Evolutionary conservation across 2,329 filamentous ascomycete species (phyloP), one percentile per base, ranked within the genome.

Genomic region (Zymoseptoria crescenta): DNA sequence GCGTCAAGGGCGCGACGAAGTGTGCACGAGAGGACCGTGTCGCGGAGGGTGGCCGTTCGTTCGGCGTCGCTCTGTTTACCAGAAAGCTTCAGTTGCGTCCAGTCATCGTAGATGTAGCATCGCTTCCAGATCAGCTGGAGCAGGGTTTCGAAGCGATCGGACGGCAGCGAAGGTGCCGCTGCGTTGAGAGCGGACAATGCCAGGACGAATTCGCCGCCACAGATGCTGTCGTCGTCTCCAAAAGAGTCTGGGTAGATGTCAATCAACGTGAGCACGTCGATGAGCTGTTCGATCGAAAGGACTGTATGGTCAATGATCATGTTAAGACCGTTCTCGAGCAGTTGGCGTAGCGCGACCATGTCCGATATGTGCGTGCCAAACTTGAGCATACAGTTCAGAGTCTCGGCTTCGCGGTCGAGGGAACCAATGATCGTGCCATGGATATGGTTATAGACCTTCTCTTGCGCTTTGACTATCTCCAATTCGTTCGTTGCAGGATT

Each of bases 41-140:
- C 57, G 13, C 67, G 64, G 13, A 95, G 74, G 19, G 83, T 77
- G 28, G 81, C 79, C 56, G 85, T 78, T 28, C 91, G 82, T 62
- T 88, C 81, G 2, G 78, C 75, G 68, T 96, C 91, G 58, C 85
- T 84, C 70, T 89, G 64, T 55, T 64, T 64, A 24, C 62, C 63
- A 49, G 56, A 49, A 19, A 61, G 45, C 35, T 60, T 87, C 60
- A 87, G 80, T 53, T 87, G 84, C 69, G 94, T 93, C 94, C 94
- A 99, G 70, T 96, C 84, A 72, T 96, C 92, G 54, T 86, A 84
- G 65, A 93, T 81, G 68, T 88, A 88, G 62, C 91, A 87, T 56
- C 94, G 85, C 70, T 94, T 87, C 94, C 94, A 99, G 62, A 97
- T 89, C n/a, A 85, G 74, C 61, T 77, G 79, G 55, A 83, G 75